Evolutionary conservation across 176 grass and related monocot genomes (phyloP).

Genomic region (Oryza glaberrima): DNA sequence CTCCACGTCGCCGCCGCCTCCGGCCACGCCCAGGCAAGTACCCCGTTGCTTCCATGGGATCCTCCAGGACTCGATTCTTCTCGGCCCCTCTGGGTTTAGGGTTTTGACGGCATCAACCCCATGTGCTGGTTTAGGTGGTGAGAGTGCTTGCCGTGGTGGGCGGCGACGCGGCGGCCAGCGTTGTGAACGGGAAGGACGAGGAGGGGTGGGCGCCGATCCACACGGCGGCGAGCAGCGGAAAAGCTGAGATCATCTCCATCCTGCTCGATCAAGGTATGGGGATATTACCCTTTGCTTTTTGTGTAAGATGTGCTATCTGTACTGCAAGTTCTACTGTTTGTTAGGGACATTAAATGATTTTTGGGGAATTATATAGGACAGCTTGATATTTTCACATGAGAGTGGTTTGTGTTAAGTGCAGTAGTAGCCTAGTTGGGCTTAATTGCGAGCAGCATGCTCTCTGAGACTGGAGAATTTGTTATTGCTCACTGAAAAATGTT

Average conservation of each 20-base stretch:
- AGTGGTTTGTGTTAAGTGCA: neutral
- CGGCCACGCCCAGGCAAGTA: conserved; percentile 49
- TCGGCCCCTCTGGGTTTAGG: neutral
- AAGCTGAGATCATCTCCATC: conserved; percentile 63
- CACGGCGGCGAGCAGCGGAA: conserved; percentile 74
- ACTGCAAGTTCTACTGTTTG: neutral
- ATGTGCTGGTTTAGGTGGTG: conserved; percentile 58
- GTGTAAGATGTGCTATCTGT: neutral
- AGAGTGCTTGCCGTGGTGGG: conserved; percentile 46
- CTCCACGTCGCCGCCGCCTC: conserved; percentile 83
- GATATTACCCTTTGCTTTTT: neutral
- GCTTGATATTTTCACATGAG: neutral
- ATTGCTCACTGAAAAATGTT: neutral
- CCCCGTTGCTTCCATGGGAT: too few species aligned
- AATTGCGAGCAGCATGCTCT: neutral
- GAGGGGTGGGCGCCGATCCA: conserved; percentile 95
- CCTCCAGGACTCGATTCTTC: neutral
- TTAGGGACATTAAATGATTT: neutral
- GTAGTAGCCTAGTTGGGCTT: neutral
- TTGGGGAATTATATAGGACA: neutral
- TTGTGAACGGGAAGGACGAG: conserved; percentile 78
- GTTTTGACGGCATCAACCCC: neutral
- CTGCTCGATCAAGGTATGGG: conserved; percentile 70
- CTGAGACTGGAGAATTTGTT: neutral
- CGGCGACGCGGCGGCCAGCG: conserved; percentile 52